Evolutionary conservation across 306 rosid genomes (phyloP), one percentile per base, ranked within the genome.

Genomic region (Dryas octopetala): DNA sequence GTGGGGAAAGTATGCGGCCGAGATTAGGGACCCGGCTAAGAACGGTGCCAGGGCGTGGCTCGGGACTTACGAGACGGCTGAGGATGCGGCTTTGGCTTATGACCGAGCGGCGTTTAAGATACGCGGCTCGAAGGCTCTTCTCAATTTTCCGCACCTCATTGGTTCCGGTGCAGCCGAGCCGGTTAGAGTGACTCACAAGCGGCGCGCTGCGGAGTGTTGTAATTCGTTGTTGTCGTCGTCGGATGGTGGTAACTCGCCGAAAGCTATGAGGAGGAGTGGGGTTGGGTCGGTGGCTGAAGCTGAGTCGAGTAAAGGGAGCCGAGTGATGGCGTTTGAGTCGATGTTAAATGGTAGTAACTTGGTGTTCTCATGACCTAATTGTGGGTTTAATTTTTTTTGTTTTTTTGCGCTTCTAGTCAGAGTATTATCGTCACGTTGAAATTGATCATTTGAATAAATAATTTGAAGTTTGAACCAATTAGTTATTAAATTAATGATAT

Each of bases 1-100:
- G 0, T 84, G 87, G 93, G 93, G 93, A 0, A 86, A 84, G 79
- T 86, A 80, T 19, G 87, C 89, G 0, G 90, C 90, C 0, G 90
- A 89, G 77, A 81, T 81, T 28, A 65, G 84, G 53, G 84, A 71
- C 16, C 81, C 84, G 0, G 63, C 48, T 40, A 86, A 50, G 58
- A 89, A 81, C 7, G 86, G 89, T 4, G 67, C 75, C 1, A 85
- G 90, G 32, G 74, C 80, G 2, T 89, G 93, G 93, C 90, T 84
- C 0, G 90, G 93, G 5, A 89, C 90, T 14, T 86, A 66, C 10
- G 82, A 80, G 17, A 76, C 84, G 2, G 82, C 83, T 5, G 85
- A 86, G 61, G 75, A 84, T 9, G 93, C 90, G 0, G 93, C 86
- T 44, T 50, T 86, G 48, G 90, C 89, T 78, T 88, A 78, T 41